These are phyloP conservation scores for Ascochyta lentis DNA, from an alignment of 2,329 filamentous ascomycete genomes.

Conservation along the genomic window DNA sequence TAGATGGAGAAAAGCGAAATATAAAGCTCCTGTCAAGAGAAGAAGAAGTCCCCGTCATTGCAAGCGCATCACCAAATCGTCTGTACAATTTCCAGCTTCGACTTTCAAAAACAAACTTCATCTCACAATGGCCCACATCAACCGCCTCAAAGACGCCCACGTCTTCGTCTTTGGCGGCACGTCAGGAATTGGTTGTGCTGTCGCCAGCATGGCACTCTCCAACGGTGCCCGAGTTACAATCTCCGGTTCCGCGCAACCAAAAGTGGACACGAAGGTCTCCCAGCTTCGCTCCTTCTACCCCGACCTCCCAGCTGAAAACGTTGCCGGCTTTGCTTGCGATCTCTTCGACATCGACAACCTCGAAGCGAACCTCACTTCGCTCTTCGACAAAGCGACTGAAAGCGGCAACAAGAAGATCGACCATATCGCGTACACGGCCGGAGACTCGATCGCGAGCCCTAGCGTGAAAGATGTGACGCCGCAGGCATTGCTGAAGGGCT, in stretches of 20 bases:
- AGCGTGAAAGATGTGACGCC: constrained; percentile 38
- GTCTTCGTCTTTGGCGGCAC: constrained; percentile 70
- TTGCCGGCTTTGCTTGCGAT: constrained; percentile 39
- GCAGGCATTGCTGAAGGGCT: constrained; percentile 24
- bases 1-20: not conserved
- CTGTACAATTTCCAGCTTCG: not conserved
- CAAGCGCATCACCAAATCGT: not conserved
- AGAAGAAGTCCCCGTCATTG: not conserved
- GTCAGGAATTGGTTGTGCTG: constrained; percentile 68
- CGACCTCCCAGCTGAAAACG: constrained; percentile 15
- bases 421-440: constrained; percentile 43
- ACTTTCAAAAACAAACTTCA: too few relatives aligned
- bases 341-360: constrained; percentile 35
- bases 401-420: constrained; percentile 39
- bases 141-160: constrained; percentile 57
- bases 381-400: constrained; percentile 39
- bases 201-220: constrained; percentile 65
- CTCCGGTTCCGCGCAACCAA: constrained; percentile 62
- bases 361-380: constrained; percentile 33
- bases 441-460: constrained; percentile 25
- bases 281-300: constrained; percentile 54
- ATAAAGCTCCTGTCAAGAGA: not conserved
- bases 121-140: constrained; percentile 43
- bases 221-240: constrained; percentile 64
- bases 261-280: constrained; percentile 58